These are phyloP conservation scores for Rhizophagus clarus DNA, from an alignment of 192 early-diverging fungal species.

Conservation along the genomic window DNA sequence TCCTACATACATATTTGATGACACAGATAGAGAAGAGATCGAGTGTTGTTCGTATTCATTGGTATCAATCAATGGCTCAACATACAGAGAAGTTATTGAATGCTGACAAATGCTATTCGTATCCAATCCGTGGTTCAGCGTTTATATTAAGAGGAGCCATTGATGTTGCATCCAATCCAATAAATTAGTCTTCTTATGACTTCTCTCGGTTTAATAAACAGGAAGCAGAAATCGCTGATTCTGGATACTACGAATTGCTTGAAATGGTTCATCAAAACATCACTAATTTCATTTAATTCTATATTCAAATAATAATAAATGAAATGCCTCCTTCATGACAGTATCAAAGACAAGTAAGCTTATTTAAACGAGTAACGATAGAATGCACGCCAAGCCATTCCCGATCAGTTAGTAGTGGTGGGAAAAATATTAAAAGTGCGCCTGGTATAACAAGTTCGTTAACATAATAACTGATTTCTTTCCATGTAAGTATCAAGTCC, in stretches of 20 bases:
- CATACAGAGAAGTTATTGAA: too few relatives aligned
- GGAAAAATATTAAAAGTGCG: background rate
- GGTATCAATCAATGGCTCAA: too few relatives aligned
- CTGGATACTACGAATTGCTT: too few relatives aligned
- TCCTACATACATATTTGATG: too few relatives aligned
- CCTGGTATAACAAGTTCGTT: slow-evolving; percentile 29
- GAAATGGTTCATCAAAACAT: too few relatives aligned
- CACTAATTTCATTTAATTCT: background rate
- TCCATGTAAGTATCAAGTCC: background rate
- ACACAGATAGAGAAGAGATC: too few relatives aligned
- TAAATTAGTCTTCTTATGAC: background rate
- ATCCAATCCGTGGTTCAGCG: too few relatives aligned
- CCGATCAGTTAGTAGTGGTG: background rate
- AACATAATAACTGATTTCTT: background rate
- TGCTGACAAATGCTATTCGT: too few relatives aligned
- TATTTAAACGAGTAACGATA: background rate
- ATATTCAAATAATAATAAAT: slow-evolving; percentile 23
- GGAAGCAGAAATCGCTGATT: too few relatives aligned
- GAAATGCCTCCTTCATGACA: background rate
- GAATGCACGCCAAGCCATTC: background rate
- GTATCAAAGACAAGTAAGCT: background rate
- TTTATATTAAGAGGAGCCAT: too few relatives aligned
- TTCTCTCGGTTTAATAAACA: background rate
- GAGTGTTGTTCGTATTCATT: too few relatives aligned
- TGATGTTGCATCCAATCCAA: too few relatives aligned